Evolutionary conservation across 805 yeast species (phyloP).

Genomic region (Lachancea fermentati): DNA sequence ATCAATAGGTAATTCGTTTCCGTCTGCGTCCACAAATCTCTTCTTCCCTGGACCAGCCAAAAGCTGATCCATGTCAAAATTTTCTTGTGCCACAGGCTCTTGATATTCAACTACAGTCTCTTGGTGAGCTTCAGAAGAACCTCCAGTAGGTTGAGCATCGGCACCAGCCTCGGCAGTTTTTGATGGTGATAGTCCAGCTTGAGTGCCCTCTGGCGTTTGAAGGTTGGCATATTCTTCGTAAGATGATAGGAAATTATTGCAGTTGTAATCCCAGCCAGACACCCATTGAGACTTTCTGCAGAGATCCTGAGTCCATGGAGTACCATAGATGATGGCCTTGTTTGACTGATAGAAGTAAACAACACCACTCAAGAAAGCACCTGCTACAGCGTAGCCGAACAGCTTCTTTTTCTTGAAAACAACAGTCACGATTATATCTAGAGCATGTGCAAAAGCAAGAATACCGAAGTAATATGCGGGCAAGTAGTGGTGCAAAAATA

Average conservation of each 20-base stretch:
- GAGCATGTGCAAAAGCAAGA: conserved; percentile 64
- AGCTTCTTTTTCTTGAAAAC: conserved; percentile 38
- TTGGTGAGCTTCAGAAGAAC: conserved; percentile 1
- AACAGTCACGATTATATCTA: conserved; percentile 48
- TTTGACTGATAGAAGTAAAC: conserved; percentile 52
- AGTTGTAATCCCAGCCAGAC: conserved; percentile 83
- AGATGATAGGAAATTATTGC: conserved; percentile 46
- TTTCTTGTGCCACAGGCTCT: conserved; percentile 5
- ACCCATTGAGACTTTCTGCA: conserved; percentile 61
- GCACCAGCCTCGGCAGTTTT: conserved; percentile 10
- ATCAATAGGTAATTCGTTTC: conserved; percentile 33
- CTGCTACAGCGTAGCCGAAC: conserved; percentile 42
- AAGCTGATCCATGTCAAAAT: conserved; percentile 17
- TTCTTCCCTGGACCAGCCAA: conserved; percentile 25
- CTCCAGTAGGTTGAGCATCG: conserved; percentile 7
- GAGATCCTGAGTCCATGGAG: conserved; percentile 65
- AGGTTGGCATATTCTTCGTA: conserved; percentile 24
- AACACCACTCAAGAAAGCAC: conserved; percentile 44
- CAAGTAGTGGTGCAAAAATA: conserved; percentile 88
- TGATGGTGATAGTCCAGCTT: conserved; percentile 5
- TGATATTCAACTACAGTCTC: conserved; percentile 1
- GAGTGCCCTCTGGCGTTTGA: conserved; percentile 3
- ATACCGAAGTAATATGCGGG: conserved; percentile 89
- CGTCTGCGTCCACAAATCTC: conserved; percentile 35
- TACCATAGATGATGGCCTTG: conserved; percentile 73